Evolutionary conservation across 2,329 filamentous ascomycete species (phyloP), one percentile per base, ranked within the genome.

Genomic region (Verticillium dahliae): DNA sequence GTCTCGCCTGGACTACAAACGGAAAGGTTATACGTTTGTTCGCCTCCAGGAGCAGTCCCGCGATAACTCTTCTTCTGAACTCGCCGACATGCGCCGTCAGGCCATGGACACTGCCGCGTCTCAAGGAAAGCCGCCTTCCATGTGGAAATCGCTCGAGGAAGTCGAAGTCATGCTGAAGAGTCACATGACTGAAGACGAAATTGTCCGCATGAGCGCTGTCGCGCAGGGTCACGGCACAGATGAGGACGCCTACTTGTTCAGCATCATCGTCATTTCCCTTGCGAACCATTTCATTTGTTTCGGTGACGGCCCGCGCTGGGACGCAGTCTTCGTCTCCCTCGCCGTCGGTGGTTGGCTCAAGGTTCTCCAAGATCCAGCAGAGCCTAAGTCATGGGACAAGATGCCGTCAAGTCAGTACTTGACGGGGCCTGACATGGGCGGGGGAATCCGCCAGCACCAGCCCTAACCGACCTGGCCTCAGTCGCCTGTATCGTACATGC

Each of bases 241-340:
- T 1, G 56, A 10, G 14, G 62, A 64, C 27, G 34, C 45, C 5
- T 38, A 45, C 1, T 22, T 62, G 39, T 4, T 65, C 41, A 9
- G 55, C 22, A 14, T 39, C 7, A 50, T 65, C 0, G 18, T 62
- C 4, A 34, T 35, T 6, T 59, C 56, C 58, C 14, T 62, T 13
- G 59, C 57, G 6, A 57, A 60, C 18, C 62, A 60, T 31, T 64
- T 57, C 34, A 52, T 61, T 4, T 65, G 63, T 55, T 59, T 65
- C 22, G 63, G 63, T 1, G 59, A 65, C 1, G 63, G 63, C 4
- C 63, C 63, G 1, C 18, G 62, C 11, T 65, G 63, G 63, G 61
- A 52, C 27, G 57, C 56, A 1, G 22, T 65, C 1, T 61, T 31
- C 33, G 37, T 62, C 7, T 62, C 59, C 1, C 18, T 65, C 10